Evolutionary conservation across 345 rosid genomes (phyloP), one percentile per base, ranked within the genome.

Genomic region (Bruguiera parviflora): DNA sequence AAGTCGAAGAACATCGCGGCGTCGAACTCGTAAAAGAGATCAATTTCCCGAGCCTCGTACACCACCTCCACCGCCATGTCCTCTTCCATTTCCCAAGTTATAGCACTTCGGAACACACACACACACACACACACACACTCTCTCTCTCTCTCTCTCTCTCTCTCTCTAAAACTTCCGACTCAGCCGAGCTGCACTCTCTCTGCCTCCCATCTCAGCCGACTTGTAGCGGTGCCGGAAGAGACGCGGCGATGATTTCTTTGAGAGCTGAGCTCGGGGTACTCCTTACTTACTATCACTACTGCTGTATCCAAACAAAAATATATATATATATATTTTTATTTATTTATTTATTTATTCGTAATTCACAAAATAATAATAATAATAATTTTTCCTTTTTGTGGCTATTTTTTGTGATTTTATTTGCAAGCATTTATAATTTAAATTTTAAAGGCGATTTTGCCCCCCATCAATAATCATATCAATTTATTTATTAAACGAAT

Each of bases 11-110:
- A 88, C 65, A 77, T 77, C 65, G 92, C 73, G 32, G 99, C 99
- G 33, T 92, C 97, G 58, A 87, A 96, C 90, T 96, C 99, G 80
- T 92, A 96, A 39, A 84, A 88, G 56, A 79, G 78, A 83, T 96
- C 99, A 51, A 90, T 71, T 76, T 89, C 96, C 25, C 77, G 88
- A 57, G 85, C 98, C 77, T 82, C 92, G 11, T 83, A 92, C 61
- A 89, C 84, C 66, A 84, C 71, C 67, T 79, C 83, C 47, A 73
- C 69, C 74, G 82, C 88, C 83, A 84, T 78, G 75, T 80, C 85
- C 78, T 79, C 78, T 52, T 56, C 75, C 63, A 56, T 56, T 5
- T 22, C 25, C 11, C 9, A 10, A 55, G 28, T 0, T 15, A 6
- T 25, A 9, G 28, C 18, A 10, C 29, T 24, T 22, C 59, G 25